phyloP scores from a whole-genome alignment of 2,329 filamentous ascomycete species.

The Trichocomaceae sp. region DNA sequence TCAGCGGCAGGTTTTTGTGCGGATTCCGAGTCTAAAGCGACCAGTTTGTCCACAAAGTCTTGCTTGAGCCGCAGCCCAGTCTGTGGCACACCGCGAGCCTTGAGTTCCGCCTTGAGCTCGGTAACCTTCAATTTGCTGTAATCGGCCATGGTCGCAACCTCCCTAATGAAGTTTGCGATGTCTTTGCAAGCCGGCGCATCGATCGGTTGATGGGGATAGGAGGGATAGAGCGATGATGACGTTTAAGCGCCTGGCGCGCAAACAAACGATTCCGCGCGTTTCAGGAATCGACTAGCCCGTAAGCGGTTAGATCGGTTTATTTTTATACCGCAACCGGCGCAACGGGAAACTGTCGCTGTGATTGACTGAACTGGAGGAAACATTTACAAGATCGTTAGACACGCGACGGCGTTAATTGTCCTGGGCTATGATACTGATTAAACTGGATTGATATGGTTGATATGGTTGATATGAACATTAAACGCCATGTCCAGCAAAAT shows the following conservation, averaged over 20 bases:
- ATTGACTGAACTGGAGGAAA: neutral
- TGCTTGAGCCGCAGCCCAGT: slow-evolving; percentile 65
- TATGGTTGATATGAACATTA: too few relatives aligned
- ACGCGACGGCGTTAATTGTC: too few relatives aligned
- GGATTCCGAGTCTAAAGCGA: slow-evolving; percentile 35
- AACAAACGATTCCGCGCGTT: neutral
- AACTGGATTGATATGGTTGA: neutral
- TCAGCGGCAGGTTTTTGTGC: slow-evolving; percentile 25
- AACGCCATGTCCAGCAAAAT: neutral
- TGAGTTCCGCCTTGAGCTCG: slow-evolving; percentile 69
- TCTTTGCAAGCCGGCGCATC: neutral
- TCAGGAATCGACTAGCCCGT: neutral
- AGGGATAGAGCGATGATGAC: neutral
- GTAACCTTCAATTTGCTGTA: slow-evolving; percentile 62
- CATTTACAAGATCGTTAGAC: too few relatives aligned
- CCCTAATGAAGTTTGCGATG: neutral
- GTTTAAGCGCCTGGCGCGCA: neutral
- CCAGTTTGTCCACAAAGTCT: slow-evolving; percentile 57
- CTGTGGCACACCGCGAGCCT: slow-evolving; percentile 61
- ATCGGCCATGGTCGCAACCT: slow-evolving; percentile 40
- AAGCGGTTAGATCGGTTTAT: neutral
- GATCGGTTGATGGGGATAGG: neutral
- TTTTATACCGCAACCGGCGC: neutral
- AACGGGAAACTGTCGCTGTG: neutral
- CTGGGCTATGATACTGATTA: too few relatives aligned